Evolutionary conservation across 176 grass and related monocot species (phyloP), one percentile per base, ranked within the genome.

Genomic region (Rhynchospora tenuis): DNA sequence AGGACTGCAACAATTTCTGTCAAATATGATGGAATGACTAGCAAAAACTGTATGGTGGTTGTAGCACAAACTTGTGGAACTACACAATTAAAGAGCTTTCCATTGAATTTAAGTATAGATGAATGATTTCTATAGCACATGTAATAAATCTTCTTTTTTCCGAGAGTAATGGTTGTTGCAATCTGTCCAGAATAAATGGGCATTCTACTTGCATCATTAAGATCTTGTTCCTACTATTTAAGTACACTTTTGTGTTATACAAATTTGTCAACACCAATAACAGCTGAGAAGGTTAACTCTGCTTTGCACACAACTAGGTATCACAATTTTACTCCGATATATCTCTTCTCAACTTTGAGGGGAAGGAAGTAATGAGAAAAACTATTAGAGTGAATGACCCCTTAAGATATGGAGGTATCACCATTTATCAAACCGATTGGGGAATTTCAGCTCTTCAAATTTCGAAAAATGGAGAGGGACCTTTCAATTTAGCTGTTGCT

Each of bases 371-470:
- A 43, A 89, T 93, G 88, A 90, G 96, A 45, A 95, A 93, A 83
- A 99, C 96, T 4, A 99, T 99, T 58, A 91, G 90, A 85, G 93
- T 99, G 55, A 99, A 95, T 62, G 96, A 98, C 75, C 96, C 96
- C 16, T 80, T 98, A 43, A 91, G 93, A 85, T 99, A 95, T 20
- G 88, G 86, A 51, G 91, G 91, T 42, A 24, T 95, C 77, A 99
- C 96, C 3, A 95, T 99, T 51, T 99, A 95, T 85, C 96, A 99
- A 87, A 99, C 93, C 3, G 96, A 99, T 10, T 99, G 93, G 91
- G 88, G 91, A 59, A 93, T 99, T 84, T 99, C 96, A 28, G 96
- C 93, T 68, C 78, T 99, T 46, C 89, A 93, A 86, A 90, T 95
- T 59, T 90, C 85, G 60, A 99, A 89, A 89, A 95, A 99, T 83